These are phyloP conservation scores for Tuber borchii DNA, from an alignment of 495 filamentous ascomycete species.

Conservation along the genomic window DNA sequence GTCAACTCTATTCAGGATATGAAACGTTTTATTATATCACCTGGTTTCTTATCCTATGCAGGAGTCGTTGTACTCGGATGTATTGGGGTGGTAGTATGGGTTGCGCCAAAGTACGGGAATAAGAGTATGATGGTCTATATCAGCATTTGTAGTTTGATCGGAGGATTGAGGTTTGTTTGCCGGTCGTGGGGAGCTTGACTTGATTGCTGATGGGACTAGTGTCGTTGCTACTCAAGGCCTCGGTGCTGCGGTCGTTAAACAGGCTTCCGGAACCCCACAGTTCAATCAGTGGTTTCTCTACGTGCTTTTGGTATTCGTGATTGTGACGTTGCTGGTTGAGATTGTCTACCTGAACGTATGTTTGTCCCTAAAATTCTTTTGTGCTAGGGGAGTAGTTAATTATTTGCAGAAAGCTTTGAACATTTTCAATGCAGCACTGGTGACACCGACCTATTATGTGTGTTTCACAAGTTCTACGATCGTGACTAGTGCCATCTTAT, in stretches of 20 bases:
- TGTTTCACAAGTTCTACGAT: slow-evolving; percentile 95
- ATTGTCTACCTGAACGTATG: slow-evolving; percentile 93
- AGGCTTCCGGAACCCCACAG: slow-evolving; percentile 68
- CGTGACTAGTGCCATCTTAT: slow-evolving; percentile 83
- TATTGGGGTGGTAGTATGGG: slow-evolving; percentile 68
- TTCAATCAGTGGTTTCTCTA: slow-evolving; percentile 98
- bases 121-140: slow-evolving; percentile 97
- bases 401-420: slow-evolving; percentile 86
- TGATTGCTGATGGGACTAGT: slow-evolving; percentile 41
- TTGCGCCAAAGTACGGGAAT: slow-evolving; percentile 84
- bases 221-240: slow-evolving; percentile 93
- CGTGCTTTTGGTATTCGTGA: slow-evolving; percentile 82
- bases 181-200: neutral
- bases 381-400: slow-evolving; percentile 36
- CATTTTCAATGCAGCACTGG: slow-evolving; percentile 91
- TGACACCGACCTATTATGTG: slow-evolving; percentile 97
- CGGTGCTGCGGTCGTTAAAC: slow-evolving; percentile 82
- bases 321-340: slow-evolving; percentile 79
- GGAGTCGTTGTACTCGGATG: slow-evolving; percentile 75
- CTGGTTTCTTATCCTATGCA: slow-evolving; percentile 77
- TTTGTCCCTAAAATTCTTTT: slow-evolving; percentile 17
- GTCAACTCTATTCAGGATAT: slow-evolving; percentile 88
- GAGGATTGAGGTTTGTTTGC: slow-evolving; percentile 58
- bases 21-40: slow-evolving; percentile 78
- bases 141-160: slow-evolving; percentile 88